These are phyloP conservation scores for Diaporthe sp. DNA, from an alignment of 2,329 filamentous ascomycete genomes.

Conservation along the genomic window DNA sequence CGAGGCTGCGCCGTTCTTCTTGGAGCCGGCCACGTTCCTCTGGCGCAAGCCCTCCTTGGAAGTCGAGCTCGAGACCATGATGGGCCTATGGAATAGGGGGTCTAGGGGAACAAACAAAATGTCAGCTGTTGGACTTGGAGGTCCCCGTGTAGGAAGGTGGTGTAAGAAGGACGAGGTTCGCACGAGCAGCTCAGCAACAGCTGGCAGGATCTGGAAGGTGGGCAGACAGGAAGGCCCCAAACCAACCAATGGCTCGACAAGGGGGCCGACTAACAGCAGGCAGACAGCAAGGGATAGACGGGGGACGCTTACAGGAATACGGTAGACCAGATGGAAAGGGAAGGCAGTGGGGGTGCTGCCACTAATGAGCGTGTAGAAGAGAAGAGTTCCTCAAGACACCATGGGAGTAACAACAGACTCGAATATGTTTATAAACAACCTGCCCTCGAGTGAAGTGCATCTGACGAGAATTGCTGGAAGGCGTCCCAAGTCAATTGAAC, in stretches of 20 bases:
- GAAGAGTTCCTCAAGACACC: constrained; percentile 1
- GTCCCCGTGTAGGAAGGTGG: background rate
- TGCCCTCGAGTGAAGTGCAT: background rate
- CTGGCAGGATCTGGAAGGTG: constrained; percentile 40
- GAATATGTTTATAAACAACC: constrained; percentile 18
- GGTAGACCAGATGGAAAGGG: constrained; percentile 5
- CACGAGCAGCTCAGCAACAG: constrained; percentile 6
- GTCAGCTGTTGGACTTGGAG: constrained; percentile 23
- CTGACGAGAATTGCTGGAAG: constrained; percentile 1
- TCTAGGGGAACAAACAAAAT: constrained; percentile 21
- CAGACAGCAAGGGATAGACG: background rate
- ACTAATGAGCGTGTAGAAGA: constrained; percentile 34
- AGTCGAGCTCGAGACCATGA: constrained; percentile 64
- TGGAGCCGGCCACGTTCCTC: constrained; percentile 64
- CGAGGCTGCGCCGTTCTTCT: constrained; percentile 63
- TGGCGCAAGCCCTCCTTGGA: constrained; percentile 73
- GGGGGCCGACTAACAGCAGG: constrained; percentile 16
- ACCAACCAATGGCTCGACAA: constrained; percentile 9
- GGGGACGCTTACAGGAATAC: background rate
- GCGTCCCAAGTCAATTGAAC: constrained; percentile 22
- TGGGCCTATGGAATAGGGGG: constrained; percentile 43
- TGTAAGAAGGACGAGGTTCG: background rate
- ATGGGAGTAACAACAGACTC: background rate
- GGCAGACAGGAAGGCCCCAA: constrained; percentile 11
- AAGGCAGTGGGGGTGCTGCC: background rate